Evolutionary conservation across 352 stramenopile genomes (phyloP).

Genomic region (Phytophthora macrochlamydospora): DNA sequence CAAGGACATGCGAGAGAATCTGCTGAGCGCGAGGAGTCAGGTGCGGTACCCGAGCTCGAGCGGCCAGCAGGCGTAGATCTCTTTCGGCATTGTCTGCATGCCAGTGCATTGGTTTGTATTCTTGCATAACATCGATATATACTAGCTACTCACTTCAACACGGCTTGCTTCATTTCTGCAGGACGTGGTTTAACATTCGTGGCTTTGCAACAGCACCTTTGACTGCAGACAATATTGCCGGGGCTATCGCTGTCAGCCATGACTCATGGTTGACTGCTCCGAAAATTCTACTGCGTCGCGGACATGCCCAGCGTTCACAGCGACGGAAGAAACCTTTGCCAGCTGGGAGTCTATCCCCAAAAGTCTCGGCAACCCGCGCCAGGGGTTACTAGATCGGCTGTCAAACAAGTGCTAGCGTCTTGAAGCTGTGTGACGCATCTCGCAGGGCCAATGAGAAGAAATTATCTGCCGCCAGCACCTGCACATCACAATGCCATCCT

Average conservation of each 20-base stretch:
- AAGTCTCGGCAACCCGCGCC: background rate
- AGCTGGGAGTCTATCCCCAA: background rate
- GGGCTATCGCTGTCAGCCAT: no score
- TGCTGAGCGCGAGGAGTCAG: conserved; percentile 28
- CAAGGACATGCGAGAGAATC: conserved; percentile 39
- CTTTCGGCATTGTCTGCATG: background rate
- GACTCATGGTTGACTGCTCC: no score
- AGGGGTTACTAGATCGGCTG: background rate
- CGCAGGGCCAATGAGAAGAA: background rate
- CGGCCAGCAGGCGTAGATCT: background rate
- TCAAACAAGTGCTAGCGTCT: background rate
- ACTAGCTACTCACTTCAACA: background rate
- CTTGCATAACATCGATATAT: background rate
- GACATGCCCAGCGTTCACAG: no score
- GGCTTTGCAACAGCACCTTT: background rate
- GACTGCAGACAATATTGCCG: no score
- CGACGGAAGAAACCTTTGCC: no score
- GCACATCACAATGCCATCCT: conserved; percentile 11
- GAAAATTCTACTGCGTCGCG: no score
- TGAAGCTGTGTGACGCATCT: background rate
- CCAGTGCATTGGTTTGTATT: background rate
- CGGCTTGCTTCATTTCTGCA: no score
- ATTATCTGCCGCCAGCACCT: background rate
- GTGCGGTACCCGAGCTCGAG: conserved; percentile 2
- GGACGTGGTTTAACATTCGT: background rate